Conservation (phyloP, 306 rosid genomes). For the Clitoria ternatea region DNA sequence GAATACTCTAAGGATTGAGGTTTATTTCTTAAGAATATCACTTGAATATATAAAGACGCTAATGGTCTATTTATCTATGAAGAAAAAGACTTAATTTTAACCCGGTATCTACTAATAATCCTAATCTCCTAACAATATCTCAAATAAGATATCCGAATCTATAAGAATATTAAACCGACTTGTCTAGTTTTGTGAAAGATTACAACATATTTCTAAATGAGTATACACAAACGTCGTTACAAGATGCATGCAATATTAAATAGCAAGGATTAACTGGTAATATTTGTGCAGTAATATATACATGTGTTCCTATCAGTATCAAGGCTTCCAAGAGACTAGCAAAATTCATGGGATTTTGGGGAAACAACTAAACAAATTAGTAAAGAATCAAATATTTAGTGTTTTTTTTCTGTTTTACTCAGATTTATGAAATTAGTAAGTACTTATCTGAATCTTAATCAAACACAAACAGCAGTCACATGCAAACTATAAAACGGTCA, state of each 20-base stretch:
- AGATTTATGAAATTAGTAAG: neutral
- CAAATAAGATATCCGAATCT: too few species aligned
- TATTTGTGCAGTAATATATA: neutral
- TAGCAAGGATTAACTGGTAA: neutral
- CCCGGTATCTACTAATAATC: too few species aligned
- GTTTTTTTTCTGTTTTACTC: neutral
- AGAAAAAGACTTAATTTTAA: too few species aligned
- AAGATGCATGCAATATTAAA: neutral
- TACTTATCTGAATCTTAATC: neutral
- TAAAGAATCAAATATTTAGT: neutral
- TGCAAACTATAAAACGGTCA: neutral
- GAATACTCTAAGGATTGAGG: too few species aligned
- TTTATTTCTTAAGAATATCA: too few species aligned
- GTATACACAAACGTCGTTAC: too few species aligned
- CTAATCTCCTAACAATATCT: too few species aligned
- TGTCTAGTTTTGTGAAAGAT: too few species aligned
- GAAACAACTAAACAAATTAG: neutral
- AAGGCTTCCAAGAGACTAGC: neutral
- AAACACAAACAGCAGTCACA: conserved; percentile 1
- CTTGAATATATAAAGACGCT: too few species aligned
- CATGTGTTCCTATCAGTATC: neutral
- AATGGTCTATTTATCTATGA: too few species aligned
- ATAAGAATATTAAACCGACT: too few species aligned
- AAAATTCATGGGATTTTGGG: neutral
- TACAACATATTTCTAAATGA: too few species aligned